Percentiles rank a stretch among this genome's conserved stretches.
Evolutionary conservation across 2,329 filamentous ascomycete species (phyloP).

Genomic region (Colletotrichum musae): DNA sequence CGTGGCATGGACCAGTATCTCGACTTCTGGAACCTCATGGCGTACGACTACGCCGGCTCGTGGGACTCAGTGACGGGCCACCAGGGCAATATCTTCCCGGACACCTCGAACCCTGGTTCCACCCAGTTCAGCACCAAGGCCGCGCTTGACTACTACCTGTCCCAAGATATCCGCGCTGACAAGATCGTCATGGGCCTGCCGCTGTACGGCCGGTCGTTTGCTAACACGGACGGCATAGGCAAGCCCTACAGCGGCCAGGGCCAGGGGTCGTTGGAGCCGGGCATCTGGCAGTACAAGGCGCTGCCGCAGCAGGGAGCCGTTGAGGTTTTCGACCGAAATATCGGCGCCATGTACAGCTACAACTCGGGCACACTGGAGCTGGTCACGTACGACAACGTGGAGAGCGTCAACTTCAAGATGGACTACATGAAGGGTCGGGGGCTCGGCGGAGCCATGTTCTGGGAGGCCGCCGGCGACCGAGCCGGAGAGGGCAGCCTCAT

Average conservation of each 20-base stretch:
- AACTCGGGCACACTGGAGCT: conserved; percentile 71
- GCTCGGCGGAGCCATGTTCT: conserved; percentile 86
- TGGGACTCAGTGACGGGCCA: conserved; percentile 77
- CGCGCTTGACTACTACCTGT: conserved; percentile 75
- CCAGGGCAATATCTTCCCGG: conserved; percentile 77
- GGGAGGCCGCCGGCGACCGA: conserved; percentile 82
- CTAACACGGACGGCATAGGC: conserved; percentile 77
- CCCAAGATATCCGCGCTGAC: conserved; percentile 67
- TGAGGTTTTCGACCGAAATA: conserved; percentile 69
- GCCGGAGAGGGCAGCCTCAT: conserved; percentile 70
- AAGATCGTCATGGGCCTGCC: conserved; percentile 86
- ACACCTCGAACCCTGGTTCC: conserved; percentile 62
- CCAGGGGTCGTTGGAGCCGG: conserved; percentile 68
- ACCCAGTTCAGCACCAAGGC: conserved; percentile 80
- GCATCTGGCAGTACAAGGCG: conserved; percentile 81
- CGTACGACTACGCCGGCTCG: conserved; percentile 79
- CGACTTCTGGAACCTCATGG: conserved; percentile 75
- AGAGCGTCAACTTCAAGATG: conserved; percentile 73
- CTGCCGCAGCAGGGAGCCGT: conserved; percentile 73
- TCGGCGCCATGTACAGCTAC: conserved; percentile 81
- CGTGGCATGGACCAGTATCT: conserved; percentile 69
- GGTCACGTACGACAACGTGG: conserved; percentile 78
- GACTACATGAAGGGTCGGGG: conserved; percentile 71
- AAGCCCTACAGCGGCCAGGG: conserved; percentile 75
- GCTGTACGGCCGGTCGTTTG: conserved; percentile 84